Percentiles rank a stretch among this genome's conserved stretches.
phyloP scores from a whole-genome alignment of 805 yeast genomes.

The Millerozyma acaciae region DNA sequence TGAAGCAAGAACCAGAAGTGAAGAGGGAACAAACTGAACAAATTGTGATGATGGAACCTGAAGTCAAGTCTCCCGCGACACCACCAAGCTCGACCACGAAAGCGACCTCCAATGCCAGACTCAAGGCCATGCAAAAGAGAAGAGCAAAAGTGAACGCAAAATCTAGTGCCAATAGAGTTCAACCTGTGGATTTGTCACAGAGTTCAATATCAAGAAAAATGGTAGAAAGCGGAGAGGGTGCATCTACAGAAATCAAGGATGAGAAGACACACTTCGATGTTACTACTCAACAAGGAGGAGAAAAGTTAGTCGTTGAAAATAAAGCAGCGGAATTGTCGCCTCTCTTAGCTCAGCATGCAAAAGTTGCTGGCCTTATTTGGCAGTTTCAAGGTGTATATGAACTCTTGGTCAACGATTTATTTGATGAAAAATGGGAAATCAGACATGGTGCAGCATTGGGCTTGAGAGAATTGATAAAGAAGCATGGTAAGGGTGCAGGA shows the following conservation, averaged over 20 bases:
- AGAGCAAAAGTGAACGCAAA: conserved; percentile 73
- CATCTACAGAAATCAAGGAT: conserved; percentile 12
- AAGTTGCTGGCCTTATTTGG: conserved; percentile 78
- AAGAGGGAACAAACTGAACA: conserved; percentile 9
- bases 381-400: conserved; percentile 93
- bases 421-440: conserved; percentile 86
- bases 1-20: conserved; percentile 4
- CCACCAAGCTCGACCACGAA: conserved; percentile 16
- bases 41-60: neutral
- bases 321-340: conserved; percentile 62
- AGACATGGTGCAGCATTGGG: conserved; percentile 97
- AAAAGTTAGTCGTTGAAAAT: conserved; percentile 81
- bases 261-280: conserved; percentile 48
- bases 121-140: conserved; percentile 92
- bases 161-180: conserved; percentile 38
- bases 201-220: conserved; percentile 60
- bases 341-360: conserved; percentile 64
- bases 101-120: conserved; percentile 60
- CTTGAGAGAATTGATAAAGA: conserved; percentile 74
- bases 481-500: conserved; percentile 85
- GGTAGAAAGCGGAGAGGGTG: conserved; percentile 37
- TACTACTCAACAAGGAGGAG: conserved; percentile 76
- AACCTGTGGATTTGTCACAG: conserved; percentile 66
- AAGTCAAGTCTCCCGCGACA: conserved; percentile 1
- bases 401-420: conserved; percentile 69